Evolutionary conservation across 1,284 basidiomycete genomes (phyloP), one percentile per base, ranked within the genome.

Genomic region (Irpex sp.): DNA sequence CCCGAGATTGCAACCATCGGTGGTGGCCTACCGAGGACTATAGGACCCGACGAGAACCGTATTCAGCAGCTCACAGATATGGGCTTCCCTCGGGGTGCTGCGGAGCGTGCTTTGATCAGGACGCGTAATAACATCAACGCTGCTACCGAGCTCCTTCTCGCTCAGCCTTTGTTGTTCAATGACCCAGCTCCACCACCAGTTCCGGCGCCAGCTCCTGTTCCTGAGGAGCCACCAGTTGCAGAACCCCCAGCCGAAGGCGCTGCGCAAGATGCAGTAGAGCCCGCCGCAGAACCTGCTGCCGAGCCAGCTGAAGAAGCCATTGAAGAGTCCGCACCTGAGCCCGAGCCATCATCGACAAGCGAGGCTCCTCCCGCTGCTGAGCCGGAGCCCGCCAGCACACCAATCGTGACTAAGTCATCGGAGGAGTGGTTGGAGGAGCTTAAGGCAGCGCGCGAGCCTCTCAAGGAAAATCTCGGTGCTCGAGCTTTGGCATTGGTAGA

Each of bases 31-130:
- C 75, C 82, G 6, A 79, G 83, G 19, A 76, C 79, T 17, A 72
- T 82, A 59, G 84, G 84, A 2, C 86, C 90, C 0, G 92, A 94
- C 70, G 91, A 94, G 70, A 83, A 81, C 61, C 86, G 89, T 35
- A 86, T 98, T 55, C 84, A 86, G 57, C 90, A 94, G 69, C 81
- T 99, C 57, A 89, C 88, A 15, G 97, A 99, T 68, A 99, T 99
- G 97, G 97, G 97, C 58, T 99, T 99, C 78, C 87, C 92, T 31
- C 86, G 94, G 7, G 84, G 85, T 49, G 92, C 94, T 3, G 93
- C 92, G 1, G 90, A 93, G 70, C 85, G 88, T 61, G 97, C 97
- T 3, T 79, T 99, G 19, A 75, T 83, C 19, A 90, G 95, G 21
- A 89, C 90, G 13, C 86, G 91, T 65, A 98, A 98, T 77, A 97